Base-by-base conservation (phyloP, 1,284 basidiomycete genomes). In the Neonothopanus nambi region DNA sequence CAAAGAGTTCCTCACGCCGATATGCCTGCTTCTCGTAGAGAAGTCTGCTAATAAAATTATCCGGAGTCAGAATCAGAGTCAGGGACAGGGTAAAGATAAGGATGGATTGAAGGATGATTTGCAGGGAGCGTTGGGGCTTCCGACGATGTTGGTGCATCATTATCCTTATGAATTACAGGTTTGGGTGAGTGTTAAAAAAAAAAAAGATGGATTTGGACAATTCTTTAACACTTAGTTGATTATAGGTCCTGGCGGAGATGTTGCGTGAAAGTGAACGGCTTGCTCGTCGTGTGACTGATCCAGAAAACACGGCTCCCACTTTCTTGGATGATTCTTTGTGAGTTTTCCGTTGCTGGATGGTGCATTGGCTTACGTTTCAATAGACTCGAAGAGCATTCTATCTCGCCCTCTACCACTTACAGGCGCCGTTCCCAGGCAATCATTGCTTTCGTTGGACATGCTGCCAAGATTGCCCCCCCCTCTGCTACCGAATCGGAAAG, bases 21-120 rank as follows among this genome's bases (percentile, higher is more conserved):
- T 97, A 7, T 85, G 81, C 59, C 91, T 98, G 85, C 81, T 98
- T 1, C 77, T 98, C 9, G 79, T 95, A 1, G 93, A 96, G 63
- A 91, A 89, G 58, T 77, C 80, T 2, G 80, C 85, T 5, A 89
- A 84, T 63, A 86, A 87, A 48, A 79, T 87, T 35, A 77, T 81
- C 44, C 80, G 86, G n/a, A 42, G 49, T 13, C 49, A 51, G 26
- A 39, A 51, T 18, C 41, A 51, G n/a, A n/a, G n/a, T n/a, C n/a
- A n/a, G n/a, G n/a, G n/a, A n/a, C n/a, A n/a, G 26, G 49, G 33
- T 8, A 51, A 51, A 42, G 30, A 23, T n/a, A 51, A 51, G 43
- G 49, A 51, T 48, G 89, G 93, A 67, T 79, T 77, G 45, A 62
- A 76, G 1, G 78, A 82, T 26, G 89, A 91, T 46, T 75, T 81